Base-by-base conservation (phyloP, 192 early-diverging fungal genomes). In the Umbelopsis sp. region DNA sequence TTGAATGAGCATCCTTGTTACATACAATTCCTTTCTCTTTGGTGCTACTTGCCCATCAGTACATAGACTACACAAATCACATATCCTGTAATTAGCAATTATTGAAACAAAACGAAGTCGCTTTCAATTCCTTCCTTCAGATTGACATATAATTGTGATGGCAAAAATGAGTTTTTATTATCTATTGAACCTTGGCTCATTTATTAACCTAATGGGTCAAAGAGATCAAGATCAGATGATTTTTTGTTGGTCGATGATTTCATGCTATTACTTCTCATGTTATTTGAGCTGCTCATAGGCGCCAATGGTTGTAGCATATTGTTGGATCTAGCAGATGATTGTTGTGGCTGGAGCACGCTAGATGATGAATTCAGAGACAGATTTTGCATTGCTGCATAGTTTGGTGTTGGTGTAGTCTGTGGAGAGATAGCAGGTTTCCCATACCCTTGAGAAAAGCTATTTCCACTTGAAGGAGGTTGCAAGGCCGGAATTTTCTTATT, bases 211-310 rank as follows among this genome's bases (percentile, higher is more conserved):
- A 61, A 12, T 16, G 55, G 55, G 33, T 61, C 55, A 61, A 61
- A 61, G 9, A 61, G 55, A 61, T 61, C 55, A n/a, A 61, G 55
- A 35, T 61, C 55, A 2, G 55, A 61, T 2, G 55, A 61, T 25
- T 61, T 61, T 61, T 61, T 61, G 30, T 61, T 61, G 55, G 27
- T 35, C 6, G 55, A 35, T 35, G 55, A 18, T 16, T 61, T 61
- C 25, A 7, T 61, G 25, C 10, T 12, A 61, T 11, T 61, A 2
- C 30, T 3, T 61, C 55, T 61, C 12, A 16, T 20, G 48, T 41
- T 41, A 10, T 13, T 16, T n/a, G 30, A 61, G 25, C 51, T 52
- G 10, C 12, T 4, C 30, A 61, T 61, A 1, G 55, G 55, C 12
- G 55, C 25, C 30, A 61, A 2, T 33, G 55, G 55, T 30, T 61